Evolutionary conservation across 495 filamentous ascomycete species (phyloP), one percentile per base, ranked within the genome.

Genomic region (Parathielavia hyrcaniae): DNA sequence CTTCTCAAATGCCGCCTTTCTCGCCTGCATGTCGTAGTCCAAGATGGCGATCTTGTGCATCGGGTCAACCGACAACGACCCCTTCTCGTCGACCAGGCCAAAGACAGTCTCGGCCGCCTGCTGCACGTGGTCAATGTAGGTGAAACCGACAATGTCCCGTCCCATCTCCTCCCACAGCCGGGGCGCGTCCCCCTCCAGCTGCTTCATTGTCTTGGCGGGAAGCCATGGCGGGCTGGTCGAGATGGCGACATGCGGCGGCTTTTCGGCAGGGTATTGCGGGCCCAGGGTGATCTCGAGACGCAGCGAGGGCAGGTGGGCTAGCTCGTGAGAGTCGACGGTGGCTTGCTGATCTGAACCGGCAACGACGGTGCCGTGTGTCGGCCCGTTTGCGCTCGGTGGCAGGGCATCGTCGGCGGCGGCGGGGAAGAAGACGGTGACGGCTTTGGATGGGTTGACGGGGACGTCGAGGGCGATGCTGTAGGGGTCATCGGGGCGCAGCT

Each of bases 121-220:
- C 64, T 93, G 89, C 26, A 97, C 73, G 64, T 85, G 82, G 71
- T 95, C 91, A 58, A 97, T 92, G 60, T 91, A 96, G 0, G 83
- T 81, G 69, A 82, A 98, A 16, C 95, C 80, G 7, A 95, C 84
- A 62, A 87, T 81, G 62, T 85, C 83, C 26, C 75, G 82, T 1
- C 90, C 91, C 48, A 84, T 80, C 54, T 95, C 90, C 61, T 92
- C 85, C 93, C 93, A 98, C 14, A 95, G 71, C 6, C 70, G 67
- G 38, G 71, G 58, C 1, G 80, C 83, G 60, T 92, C 84, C 13
- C 74, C 66, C 60, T 83, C 70, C 1, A 97, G 74, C 55, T 73
- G 76, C 34, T 73, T 58, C n/a, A 89, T 60, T 11, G 77, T 81
- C 1, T 75, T 63, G 4, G 71, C 58, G 0, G 88, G 81, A 8